Evolutionary conservation across 805 yeast species (phyloP).

Genomic region (Priceomyces medius): DNA sequence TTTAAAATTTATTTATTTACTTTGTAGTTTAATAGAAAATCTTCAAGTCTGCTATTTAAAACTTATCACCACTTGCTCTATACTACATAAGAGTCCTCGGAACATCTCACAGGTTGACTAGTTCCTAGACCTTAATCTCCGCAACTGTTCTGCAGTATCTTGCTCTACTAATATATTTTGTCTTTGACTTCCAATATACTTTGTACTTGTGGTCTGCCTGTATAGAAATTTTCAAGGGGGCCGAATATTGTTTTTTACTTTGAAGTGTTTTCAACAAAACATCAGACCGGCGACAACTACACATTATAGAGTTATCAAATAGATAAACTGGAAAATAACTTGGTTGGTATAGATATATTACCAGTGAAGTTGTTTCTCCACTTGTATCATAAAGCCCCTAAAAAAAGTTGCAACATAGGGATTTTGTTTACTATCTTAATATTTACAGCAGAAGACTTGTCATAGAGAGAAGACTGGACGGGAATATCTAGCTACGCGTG

Average conservation of each 20-base stretch:
- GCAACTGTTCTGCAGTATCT: no score
- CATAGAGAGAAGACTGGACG: background rate
- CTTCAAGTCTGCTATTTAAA: no score
- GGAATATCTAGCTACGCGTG: background rate
- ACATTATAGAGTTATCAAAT: background rate
- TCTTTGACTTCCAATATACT: no score
- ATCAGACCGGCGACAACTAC: background rate
- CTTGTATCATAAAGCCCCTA: background rate
- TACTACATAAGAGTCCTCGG: no score
- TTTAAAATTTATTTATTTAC: no score
- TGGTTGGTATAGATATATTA: background rate
- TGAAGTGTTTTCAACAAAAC: background rate
- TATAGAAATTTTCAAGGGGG: constrained; percentile 1
- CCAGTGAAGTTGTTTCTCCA: background rate
- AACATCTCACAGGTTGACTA: no score
- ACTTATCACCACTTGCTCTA: no score
- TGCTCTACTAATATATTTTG: no score
- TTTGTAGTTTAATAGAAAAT: no score
- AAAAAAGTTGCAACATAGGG: background rate
- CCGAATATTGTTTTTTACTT: background rate
- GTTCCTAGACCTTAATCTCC: no score
- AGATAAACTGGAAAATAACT: background rate
- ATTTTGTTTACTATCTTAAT: background rate
- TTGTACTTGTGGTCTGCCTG: constrained; percentile 4
- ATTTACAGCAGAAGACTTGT: background rate